A percentile compares a stretch with the other conserved stretches of the same genome.
phyloP scores from a whole-genome alignment of 768 basidiomycete species.

The Kwoniella shandongensis region DNA sequence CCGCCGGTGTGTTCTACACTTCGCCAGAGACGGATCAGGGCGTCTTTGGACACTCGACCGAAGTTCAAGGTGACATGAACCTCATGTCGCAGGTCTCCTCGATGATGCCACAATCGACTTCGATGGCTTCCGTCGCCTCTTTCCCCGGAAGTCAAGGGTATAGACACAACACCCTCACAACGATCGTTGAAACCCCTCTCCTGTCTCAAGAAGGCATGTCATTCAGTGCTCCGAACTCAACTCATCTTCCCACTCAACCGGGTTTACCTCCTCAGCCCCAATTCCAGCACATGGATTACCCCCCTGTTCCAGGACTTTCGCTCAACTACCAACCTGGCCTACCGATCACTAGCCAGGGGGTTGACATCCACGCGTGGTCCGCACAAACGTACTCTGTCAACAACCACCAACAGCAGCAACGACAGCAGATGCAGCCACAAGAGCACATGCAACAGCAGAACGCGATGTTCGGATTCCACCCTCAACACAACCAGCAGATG shows the following conservation, averaged over 20 bases:
- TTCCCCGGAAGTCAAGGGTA: constrained; percentile 21
- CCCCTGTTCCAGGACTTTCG: constrained; percentile 24
- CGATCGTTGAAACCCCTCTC: constrained; percentile 26
- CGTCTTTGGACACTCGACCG: constrained; percentile 7
- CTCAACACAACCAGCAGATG: neutral
- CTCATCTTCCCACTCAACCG: constrained; percentile 15
- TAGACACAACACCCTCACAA: constrained; percentile 19
- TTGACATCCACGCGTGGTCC: constrained; percentile 30
- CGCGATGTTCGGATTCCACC: constrained; percentile 1
- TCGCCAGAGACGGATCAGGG: constrained; percentile 30
- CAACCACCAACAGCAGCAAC: neutral
- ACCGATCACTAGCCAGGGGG: constrained; percentile 8
- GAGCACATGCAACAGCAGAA: neutral
- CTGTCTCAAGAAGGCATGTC: constrained; percentile 14
- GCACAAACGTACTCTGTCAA: constrained; percentile 21
- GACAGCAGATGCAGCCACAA: no score
- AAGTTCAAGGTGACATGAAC: constrained; percentile 21
- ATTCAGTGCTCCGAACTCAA: constrained; percentile 17
- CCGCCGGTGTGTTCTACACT: constrained; percentile 21
- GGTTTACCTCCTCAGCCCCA: constrained; percentile 24
- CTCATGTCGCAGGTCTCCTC: constrained; percentile 18
- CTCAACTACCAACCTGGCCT: constrained; percentile 20
- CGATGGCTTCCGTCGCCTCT: constrained; percentile 23
- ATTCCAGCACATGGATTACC: constrained; percentile 26
- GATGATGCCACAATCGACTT: constrained; percentile 24